Conservation (phyloP, 495 filamentous ascomycete species). For the Oleoguttula mirabilis region DNA sequence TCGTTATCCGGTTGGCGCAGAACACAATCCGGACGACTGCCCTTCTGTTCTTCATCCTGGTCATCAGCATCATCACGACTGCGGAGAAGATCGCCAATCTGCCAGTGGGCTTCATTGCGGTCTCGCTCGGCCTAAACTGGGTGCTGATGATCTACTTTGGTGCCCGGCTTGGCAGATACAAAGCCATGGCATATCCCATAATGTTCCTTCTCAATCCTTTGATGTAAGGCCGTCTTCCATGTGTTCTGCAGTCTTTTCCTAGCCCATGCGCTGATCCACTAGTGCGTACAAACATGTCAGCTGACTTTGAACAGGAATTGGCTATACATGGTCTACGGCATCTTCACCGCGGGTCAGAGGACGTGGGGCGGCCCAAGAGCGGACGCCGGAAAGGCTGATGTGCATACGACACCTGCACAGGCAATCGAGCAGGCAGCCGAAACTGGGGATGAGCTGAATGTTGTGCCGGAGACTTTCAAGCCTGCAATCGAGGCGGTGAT, state of each 20-base stretch:
- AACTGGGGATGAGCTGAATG: constrained; percentile 80
- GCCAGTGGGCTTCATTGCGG: constrained; percentile 85
- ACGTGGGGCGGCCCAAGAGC: constrained; percentile 95
- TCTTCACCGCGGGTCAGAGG: constrained; percentile 85
- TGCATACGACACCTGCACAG: constrained; percentile 65
- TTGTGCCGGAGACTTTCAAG: constrained; percentile 83
- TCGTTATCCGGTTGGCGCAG: constrained; percentile 81
- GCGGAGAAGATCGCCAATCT: constrained; percentile 64
- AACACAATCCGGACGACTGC: constrained; percentile 96
- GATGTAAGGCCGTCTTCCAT: too few relatives aligned
- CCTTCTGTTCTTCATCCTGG: constrained; percentile 89
- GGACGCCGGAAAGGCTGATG: constrained; percentile 76
- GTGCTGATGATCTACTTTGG: constrained; percentile 95
- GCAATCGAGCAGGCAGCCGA: constrained; percentile 70
- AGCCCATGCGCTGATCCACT: too few relatives aligned
- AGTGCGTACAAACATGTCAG: too few relatives aligned
- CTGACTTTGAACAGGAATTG: constrained; percentile 94
- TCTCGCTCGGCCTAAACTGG: constrained; percentile 94
- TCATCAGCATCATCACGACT: constrained; percentile 77
- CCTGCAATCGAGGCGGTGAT: constrained; percentile 44
- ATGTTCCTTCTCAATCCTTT: constrained; percentile 92
- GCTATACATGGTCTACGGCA: constrained; percentile 85
- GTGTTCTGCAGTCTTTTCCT: too few relatives aligned
- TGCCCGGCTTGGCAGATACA: constrained; percentile 70
- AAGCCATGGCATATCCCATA: constrained; percentile 85